These are phyloP conservation scores for Apiotrichum gamsii DNA, from an alignment of 1,284 basidiomycete genomes.

Conservation along the genomic window DNA sequence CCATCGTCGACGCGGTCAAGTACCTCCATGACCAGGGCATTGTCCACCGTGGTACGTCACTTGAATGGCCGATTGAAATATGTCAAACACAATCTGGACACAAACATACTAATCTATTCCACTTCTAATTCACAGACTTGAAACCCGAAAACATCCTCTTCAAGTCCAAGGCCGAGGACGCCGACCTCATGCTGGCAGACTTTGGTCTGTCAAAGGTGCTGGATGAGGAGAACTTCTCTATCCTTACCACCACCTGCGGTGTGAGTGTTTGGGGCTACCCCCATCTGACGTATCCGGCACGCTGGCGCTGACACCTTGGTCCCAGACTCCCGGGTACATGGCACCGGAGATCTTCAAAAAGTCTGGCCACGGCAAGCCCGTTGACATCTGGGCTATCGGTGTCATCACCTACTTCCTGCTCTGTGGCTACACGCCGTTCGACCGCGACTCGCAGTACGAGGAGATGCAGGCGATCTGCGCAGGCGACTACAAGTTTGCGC, in stretches of 20 bases:
- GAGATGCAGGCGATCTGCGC: conserved; percentile 90
- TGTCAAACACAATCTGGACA: neutral
- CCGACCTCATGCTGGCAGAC: conserved; percentile 95
- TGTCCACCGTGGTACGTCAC: conserved; percentile 75
- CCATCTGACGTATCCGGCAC: too few species aligned
- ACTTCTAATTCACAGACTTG: too few species aligned
- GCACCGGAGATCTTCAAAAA: conserved; percentile 99
- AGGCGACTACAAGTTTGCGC: conserved; percentile 88
- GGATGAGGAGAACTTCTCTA: conserved; percentile 80
- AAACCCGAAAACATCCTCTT: conserved; percentile 98
- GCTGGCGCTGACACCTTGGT: conserved; percentile 24
- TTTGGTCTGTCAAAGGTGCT: conserved; percentile 77
- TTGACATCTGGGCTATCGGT: conserved; percentile 96
- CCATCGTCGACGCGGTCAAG: conserved; percentile 77
- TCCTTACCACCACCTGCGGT: conserved; percentile 92
- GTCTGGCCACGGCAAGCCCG: conserved; percentile 89
- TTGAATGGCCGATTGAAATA: neutral
- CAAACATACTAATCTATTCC: too few species aligned
- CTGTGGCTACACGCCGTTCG: conserved; percentile 91
- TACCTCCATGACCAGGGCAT: conserved; percentile 91
- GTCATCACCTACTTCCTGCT: conserved; percentile 94
- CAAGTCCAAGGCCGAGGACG: conserved; percentile 78
- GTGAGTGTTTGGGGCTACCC: conserved; percentile 64
- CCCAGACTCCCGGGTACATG: too few species aligned
- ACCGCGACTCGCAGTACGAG: conserved; percentile 75